These are phyloP conservation scores for Starmerella davenportii DNA, from an alignment of 805 yeast species.

Conservation along the genomic window DNA sequence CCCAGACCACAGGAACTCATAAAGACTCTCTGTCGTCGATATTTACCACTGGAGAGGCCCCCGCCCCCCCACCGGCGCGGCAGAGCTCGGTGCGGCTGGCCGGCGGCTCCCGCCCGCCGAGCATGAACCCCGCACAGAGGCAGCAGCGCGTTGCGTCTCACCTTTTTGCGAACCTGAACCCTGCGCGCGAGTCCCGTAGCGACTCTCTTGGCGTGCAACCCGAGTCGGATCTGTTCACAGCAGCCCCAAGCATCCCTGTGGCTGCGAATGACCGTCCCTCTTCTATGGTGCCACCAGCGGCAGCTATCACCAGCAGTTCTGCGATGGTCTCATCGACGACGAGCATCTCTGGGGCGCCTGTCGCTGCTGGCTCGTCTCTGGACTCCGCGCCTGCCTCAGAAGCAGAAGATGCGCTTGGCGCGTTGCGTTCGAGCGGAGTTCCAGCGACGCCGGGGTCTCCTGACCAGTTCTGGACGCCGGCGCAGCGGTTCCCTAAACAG, in stretches of 20 bases:
- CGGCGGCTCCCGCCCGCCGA: neutral
- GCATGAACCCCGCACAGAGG: slow-evolving; percentile 1
- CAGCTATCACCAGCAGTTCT: neutral
- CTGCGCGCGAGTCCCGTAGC: slow-evolving; percentile 1
- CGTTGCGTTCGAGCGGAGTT: neutral
- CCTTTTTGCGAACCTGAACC: slow-evolving; percentile 7
- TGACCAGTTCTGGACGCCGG: slow-evolving; percentile 17
- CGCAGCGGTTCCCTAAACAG: slow-evolving; percentile 12
- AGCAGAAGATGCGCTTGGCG: neutral
- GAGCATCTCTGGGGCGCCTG: neutral
- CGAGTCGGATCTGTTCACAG: neutral
- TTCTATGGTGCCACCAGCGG: no score
- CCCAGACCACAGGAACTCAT: no score
- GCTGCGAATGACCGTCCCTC: no score
- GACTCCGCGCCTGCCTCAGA: neutral
- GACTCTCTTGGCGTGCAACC: neutral
- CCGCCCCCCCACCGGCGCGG: slow-evolving; percentile 14
- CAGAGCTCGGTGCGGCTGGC: slow-evolving; percentile 1
- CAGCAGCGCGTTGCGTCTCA: slow-evolving; percentile 9
- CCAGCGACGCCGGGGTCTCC: slow-evolving; percentile 5
- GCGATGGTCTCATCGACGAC: neutral
- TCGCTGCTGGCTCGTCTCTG: no score
- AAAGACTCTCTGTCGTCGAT: no score
- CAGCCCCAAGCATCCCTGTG: no score
- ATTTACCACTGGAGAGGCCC: slow-evolving; percentile 3